A percentile compares a stretch with the other conserved stretches of the same genome.
Conservation (phyloP, 1,284 basidiomycete genomes). For the Hemileia vastatrix region DNA sequence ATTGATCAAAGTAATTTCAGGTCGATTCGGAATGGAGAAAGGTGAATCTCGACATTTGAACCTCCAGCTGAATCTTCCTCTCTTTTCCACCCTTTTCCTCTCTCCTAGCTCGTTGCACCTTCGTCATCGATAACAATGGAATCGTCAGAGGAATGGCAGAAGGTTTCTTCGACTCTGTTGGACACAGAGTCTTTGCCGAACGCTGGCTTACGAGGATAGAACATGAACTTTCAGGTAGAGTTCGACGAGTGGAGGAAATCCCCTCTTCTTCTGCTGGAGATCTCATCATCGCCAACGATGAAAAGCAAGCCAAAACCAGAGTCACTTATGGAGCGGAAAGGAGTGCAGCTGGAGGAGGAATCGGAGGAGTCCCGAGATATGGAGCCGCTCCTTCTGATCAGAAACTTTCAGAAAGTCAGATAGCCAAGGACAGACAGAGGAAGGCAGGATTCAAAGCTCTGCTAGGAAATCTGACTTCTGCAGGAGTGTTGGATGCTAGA, state of each 20-base stretch:
- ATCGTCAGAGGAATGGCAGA: conserved; percentile 32
- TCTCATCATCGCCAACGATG: neutral
- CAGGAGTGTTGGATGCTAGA: neutral
- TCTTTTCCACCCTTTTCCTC: neutral
- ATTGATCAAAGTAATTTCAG: too few relatives aligned
- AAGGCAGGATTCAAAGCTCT: neutral
- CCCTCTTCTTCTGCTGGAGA: conserved; percentile 26
- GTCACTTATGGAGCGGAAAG: neutral
- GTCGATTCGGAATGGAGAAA: too few relatives aligned
- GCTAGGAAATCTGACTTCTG: neutral
- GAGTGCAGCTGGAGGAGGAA: conserved; percentile 16
- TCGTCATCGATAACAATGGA: conserved; percentile 36
- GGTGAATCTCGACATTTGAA: too few relatives aligned
- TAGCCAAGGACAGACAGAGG: neutral
- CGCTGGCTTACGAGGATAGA: conserved; percentile 35
- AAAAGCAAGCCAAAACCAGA: neutral
- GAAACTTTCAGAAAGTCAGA: neutral
- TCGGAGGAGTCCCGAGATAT: conserved; percentile 29
- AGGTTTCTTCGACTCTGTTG: conserved; percentile 33
- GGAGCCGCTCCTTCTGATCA: conserved; percentile 25
- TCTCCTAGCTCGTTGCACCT: conserved; percentile 27
- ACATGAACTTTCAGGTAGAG: conserved; percentile 29
- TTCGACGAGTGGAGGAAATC: conserved; percentile 20
- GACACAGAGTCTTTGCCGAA: conserved; percentile 34
- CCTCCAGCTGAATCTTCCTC: neutral